These are phyloP conservation scores for Penicillium arizonense DNA, from an alignment of 495 filamentous ascomycete genomes.

Conservation along the genomic window DNA sequence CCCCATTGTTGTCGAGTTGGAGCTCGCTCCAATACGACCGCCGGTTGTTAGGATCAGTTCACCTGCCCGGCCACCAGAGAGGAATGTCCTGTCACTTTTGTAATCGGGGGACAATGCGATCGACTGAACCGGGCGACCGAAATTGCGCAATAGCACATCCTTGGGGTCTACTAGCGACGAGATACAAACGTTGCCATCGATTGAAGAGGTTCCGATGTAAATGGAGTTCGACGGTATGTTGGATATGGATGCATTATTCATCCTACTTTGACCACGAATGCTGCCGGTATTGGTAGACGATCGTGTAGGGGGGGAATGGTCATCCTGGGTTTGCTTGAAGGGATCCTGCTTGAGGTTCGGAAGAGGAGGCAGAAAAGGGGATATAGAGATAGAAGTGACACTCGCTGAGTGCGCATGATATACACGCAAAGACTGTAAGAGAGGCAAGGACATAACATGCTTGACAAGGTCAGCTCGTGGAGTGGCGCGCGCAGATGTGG, in stretches of 20 bases:
- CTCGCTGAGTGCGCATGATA: constrained; percentile 93
- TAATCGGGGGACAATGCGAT: constrained; percentile 92
- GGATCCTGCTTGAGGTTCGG: constrained; percentile 55
- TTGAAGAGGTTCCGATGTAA: constrained; percentile 88
- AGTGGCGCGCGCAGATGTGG: not conserved
- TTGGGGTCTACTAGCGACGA: constrained; percentile 73
- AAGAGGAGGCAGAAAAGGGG: constrained; percentile 79
- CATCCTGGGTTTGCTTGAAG: constrained; percentile 45
- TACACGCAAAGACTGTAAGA: constrained; percentile 71
- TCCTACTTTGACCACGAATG: constrained; percentile 49
- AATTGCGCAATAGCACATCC: constrained; percentile 88
- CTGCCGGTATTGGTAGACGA: constrained; percentile 47
- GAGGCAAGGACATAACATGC: constrained; percentile 83
- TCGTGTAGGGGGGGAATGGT: constrained; percentile 39
- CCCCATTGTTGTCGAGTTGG: constrained; percentile 75
- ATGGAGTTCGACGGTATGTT: constrained; percentile 80
- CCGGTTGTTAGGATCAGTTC: constrained; percentile 87
- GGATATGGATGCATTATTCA: constrained; percentile 48
- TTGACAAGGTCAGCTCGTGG: constrained; percentile 35
- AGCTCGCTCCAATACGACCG: constrained; percentile 71
- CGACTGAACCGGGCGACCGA: constrained; percentile 85
- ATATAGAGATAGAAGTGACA: constrained; percentile 84
- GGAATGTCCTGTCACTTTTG: constrained; percentile 78
- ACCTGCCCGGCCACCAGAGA: constrained; percentile 88
- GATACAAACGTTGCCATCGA: constrained; percentile 93